Evolutionary conservation across 2,329 filamentous ascomycete genomes (phyloP).

Genomic region (Trichophyton rubrum): DNA sequence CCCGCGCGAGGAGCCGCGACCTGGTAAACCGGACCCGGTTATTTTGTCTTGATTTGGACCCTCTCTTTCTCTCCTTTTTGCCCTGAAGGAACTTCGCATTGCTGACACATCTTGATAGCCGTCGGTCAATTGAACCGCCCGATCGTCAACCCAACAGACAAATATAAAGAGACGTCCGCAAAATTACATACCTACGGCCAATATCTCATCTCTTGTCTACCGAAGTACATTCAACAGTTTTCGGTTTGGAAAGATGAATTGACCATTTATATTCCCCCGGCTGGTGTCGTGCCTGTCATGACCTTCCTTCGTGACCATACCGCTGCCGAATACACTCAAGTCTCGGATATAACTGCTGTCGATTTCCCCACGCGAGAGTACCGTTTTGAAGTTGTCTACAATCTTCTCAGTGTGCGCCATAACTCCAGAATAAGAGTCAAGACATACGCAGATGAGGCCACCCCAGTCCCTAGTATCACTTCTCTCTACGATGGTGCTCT

Average conservation of each 20-base stretch:
- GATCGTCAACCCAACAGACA: slow-evolving; percentile 83
- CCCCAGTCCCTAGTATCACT: slow-evolving; percentile 79
- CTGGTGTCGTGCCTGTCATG: slow-evolving; percentile 82
- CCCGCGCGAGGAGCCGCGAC: slow-evolving; percentile 49
- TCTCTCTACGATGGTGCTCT: slow-evolving; percentile 86
- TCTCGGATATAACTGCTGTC: slow-evolving; percentile 84
- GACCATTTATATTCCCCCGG: slow-evolving; percentile 79
- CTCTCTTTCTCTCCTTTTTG: background rate
- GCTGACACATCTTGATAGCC: slow-evolving; percentile 22
- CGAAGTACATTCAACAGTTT: slow-evolving; percentile 98
- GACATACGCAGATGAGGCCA: slow-evolving; percentile 95
- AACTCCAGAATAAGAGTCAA: slow-evolving; percentile 96
- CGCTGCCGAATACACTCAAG: slow-evolving; percentile 86
- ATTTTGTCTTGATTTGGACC: no score
- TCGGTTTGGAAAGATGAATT: slow-evolving; percentile 99
- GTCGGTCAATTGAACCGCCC: slow-evolving; percentile 58
- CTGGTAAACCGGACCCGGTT: slow-evolving; percentile 28
- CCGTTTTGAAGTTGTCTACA: slow-evolving; percentile 97
- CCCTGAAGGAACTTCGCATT: background rate
- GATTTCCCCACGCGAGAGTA: slow-evolving; percentile 93
- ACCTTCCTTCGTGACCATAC: slow-evolving; percentile 96
- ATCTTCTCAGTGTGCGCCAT: slow-evolving; percentile 87
- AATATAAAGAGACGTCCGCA: slow-evolving; percentile 76
- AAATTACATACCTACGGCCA: slow-evolving; percentile 87
- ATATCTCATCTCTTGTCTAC: slow-evolving; percentile 91